A percentile compares a stretch with the other conserved stretches of the same genome.
phyloP scores from a whole-genome alignment of 1,284 basidiomycete genomes.

The Tylopilus orsonianus region DNA sequence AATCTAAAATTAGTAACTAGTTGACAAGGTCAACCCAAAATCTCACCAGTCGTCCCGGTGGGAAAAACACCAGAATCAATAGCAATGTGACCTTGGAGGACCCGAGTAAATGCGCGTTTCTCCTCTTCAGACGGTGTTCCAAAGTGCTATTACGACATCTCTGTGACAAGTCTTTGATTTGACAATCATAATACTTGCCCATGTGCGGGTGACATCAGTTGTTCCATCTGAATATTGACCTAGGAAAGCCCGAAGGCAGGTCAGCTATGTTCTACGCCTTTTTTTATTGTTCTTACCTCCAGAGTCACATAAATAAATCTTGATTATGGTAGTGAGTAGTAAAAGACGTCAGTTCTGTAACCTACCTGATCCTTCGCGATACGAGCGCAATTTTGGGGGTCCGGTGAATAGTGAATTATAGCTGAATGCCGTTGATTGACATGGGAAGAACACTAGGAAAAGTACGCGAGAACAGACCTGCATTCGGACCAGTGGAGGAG shows the following conservation, averaged over 20 bases:
- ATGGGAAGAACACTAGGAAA: neutral
- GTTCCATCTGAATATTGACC: conserved; percentile 93
- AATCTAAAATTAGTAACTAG: conserved; percentile 1
- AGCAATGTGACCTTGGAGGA: conserved; percentile 94
- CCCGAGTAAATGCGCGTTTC: conserved; percentile 88
- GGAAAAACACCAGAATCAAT: conserved; percentile 89
- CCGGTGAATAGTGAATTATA: conserved; percentile 92
- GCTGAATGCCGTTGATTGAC: conserved; percentile 44
- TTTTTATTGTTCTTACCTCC: conserved; percentile 54
- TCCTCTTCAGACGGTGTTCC: conserved; percentile 82
- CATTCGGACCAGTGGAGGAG: conserved; percentile 87
- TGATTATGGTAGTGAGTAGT: conserved; percentile 4
- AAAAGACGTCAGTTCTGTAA: neutral
- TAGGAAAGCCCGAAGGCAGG: conserved; percentile 27
- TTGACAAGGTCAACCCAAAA: neutral
- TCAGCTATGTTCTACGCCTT: neutral
- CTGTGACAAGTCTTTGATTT: neutral
- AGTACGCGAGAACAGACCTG: conserved; percentile 49
- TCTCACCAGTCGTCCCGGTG: conserved; percentile 77
- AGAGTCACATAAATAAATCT: conserved; percentile 95
- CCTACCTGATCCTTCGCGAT: conserved; percentile 73
- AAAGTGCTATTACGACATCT: conserved; percentile 66
- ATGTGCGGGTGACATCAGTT: conserved; percentile 91
- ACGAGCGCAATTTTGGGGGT: conserved; percentile 69
- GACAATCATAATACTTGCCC: conserved; percentile 46